These are phyloP conservation scores for Solanum habrochaites DNA, from an alignment of 257 asterid species.

Conservation along the genomic window DNA sequence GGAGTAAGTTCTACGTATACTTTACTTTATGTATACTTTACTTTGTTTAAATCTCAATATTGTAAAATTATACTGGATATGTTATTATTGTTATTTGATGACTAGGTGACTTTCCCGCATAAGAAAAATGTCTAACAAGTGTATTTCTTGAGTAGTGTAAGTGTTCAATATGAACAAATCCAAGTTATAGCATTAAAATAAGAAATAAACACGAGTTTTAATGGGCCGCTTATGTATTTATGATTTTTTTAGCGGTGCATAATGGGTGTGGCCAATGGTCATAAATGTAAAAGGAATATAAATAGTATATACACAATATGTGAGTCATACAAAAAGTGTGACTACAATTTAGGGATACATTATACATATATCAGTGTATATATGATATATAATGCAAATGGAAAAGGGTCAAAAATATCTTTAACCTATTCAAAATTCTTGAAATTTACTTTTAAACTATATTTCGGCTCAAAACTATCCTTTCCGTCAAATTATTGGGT, in stretches of 20 bases:
- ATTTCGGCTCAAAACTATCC: no score
- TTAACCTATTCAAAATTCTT: no score
- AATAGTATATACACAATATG: no score
- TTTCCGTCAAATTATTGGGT: no score
- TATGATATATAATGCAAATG: no score
- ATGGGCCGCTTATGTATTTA: background rate
- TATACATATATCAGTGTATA: no score
- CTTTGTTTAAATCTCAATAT: accelerated
- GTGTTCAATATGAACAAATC: background rate
- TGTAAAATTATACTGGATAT: background rate
- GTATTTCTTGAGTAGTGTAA: background rate
- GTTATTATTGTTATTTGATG: background rate
- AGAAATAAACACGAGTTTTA: background rate
- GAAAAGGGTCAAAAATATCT: no score
- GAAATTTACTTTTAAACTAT: no score
- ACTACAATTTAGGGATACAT: no score
- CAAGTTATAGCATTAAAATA: background rate
- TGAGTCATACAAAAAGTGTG: no score
- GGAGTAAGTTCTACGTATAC: background rate
- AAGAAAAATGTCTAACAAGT: background rate
- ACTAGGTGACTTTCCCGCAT: background rate
- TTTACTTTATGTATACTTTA: background rate
- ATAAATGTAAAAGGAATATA: background rate
- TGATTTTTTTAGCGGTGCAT: no score
- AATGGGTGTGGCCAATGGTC: background rate